Conservation (phyloP, 1,139 yeast species). For the Saccharomycopsis hybrid region DNA sequence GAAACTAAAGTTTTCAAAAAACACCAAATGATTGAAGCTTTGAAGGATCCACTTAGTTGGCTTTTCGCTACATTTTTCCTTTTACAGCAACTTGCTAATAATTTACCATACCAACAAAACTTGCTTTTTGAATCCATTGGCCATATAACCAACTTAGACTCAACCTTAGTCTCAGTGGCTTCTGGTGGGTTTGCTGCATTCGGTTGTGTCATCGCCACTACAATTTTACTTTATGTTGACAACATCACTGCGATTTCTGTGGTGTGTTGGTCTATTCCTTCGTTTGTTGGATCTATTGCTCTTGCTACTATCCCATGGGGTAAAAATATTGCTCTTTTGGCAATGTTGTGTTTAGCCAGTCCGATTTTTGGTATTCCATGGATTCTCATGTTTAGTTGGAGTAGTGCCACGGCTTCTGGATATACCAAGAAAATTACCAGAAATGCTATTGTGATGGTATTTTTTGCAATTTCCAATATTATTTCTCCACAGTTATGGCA, state of each 20-base stretch:
- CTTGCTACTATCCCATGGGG: constrained; percentile 37
- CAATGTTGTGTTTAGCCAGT: constrained; percentile 35
- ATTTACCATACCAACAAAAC: constrained; percentile 42
- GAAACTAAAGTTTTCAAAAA: constrained; percentile 40
- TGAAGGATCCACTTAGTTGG: constrained; percentile 45
- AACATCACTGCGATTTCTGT: constrained; percentile 33
- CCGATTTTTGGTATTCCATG: constrained; percentile 38
- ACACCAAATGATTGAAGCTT: constrained; percentile 38
- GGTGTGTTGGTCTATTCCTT: constrained; percentile 36
- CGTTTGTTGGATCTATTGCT: constrained; percentile 40
- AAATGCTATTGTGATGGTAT: constrained; percentile 35
- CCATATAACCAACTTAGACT: constrained; percentile 36
- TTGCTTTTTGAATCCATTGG: constrained; percentile 39
- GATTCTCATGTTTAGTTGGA: constrained; percentile 37
- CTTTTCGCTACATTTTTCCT: constrained; percentile 35
- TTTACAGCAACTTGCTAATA: constrained; percentile 41
- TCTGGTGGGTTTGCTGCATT: constrained; percentile 39
- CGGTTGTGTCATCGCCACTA: constrained; percentile 32
- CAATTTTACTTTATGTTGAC: constrained; percentile 25
- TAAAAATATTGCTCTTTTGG: constrained; percentile 38
- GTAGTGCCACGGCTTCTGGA: constrained; percentile 32
- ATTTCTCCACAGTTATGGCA: constrained; percentile 43
- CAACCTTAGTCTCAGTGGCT: constrained; percentile 48
- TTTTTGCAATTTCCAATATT: constrained; percentile 36
- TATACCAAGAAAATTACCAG: constrained; percentile 38